Evolutionary conservation across 208 protist genomes (phyloP), one percentile per base, ranked within the genome.

Genomic region (Leishmania arabica): DNA sequence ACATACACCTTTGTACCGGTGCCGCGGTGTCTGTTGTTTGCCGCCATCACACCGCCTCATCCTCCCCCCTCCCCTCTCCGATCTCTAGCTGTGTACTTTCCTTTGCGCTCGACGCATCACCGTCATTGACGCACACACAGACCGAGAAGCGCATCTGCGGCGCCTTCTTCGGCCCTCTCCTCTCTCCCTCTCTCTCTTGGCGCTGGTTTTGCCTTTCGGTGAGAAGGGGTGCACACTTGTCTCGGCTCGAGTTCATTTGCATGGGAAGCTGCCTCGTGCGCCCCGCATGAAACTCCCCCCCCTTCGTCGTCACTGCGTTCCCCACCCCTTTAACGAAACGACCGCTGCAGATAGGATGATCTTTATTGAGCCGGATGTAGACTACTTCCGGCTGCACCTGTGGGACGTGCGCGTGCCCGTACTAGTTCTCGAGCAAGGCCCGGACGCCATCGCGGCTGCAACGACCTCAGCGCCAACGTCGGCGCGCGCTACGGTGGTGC

Each of bases 351-450:
- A 54, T 40, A 53, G 8, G 24, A 95, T 95, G 92, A 24, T 95
- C 19, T 93, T 90, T 71, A 42, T 90, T 13, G 92, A 95, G 70
- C 90, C 92, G 9, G 92, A 95, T 27, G 84, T 95, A 15, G 90
- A 93, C 76, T 93, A 82, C 81, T 90, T 95, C 68, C 86, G 83
- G 65, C 80, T 95, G 58, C 83, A 84, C n/a, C 79, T 95, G 65
- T 79, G 81, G 34, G 74, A 85, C 37, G 40, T 95, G 34, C 80
- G 84, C 21, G 66, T 95, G 9, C 90, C 92, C 17, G 53, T 15
- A 34, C 76, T 62, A 21, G 78, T 95, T 8, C 81, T 92, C 2
- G 37, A n/a, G n/a, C 77, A 84, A 24, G 37, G 75, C 47, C 71
- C 84, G 0, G 53, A 78, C n/a, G 40, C 75, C 65, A 53, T 72